Conservation (phyloP, 176 grass and related monocot species). For the Cenchrus americanus region DNA sequence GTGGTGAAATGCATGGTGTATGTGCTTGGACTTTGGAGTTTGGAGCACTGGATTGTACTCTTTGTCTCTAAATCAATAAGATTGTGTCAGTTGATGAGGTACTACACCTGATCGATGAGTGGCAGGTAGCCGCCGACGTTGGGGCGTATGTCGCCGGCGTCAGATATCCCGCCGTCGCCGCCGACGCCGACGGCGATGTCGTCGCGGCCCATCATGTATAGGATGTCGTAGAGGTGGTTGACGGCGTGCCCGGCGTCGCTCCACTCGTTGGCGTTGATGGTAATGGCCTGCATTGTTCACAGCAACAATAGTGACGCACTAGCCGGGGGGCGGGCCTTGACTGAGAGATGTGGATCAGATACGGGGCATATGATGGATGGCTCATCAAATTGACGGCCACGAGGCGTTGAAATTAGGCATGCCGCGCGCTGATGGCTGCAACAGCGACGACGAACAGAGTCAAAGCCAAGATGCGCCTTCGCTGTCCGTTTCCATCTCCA, state of each 20-base stretch:
- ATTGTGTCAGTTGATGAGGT: neutral
- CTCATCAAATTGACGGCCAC: constrained; percentile 18
- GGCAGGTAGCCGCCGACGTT: constrained; percentile 83
- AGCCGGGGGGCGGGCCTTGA: neutral
- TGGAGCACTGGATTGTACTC: neutral
- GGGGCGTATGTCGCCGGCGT: constrained; percentile 42
- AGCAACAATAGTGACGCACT: constrained; percentile 22
- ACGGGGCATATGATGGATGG: neutral
- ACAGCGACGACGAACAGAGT: neutral
- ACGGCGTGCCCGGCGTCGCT: constrained; percentile 81
- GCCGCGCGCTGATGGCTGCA: neutral
- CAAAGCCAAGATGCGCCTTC: constrained; percentile 43
- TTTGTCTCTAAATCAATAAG: neutral
- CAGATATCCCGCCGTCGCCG: constrained; percentile 69
- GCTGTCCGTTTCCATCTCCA: constrained; percentile 19
- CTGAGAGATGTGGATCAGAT: neutral
- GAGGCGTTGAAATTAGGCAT: constrained; percentile 22
- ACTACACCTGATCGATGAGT: constrained; percentile 69
- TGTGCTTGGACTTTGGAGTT: neutral
- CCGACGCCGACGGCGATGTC: constrained; percentile 83
- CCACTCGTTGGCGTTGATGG: constrained; percentile 80
- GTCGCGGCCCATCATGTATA: constrained; percentile 88
- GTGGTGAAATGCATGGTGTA: neutral
- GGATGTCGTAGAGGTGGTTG: constrained; percentile 84
- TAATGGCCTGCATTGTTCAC: constrained; percentile 65